Percentiles rank a stretch among this genome's conserved stretches.
phyloP scores from a whole-genome alignment of 1,284 basidiomycete genomes.

The Leccinum huronense region DNA sequence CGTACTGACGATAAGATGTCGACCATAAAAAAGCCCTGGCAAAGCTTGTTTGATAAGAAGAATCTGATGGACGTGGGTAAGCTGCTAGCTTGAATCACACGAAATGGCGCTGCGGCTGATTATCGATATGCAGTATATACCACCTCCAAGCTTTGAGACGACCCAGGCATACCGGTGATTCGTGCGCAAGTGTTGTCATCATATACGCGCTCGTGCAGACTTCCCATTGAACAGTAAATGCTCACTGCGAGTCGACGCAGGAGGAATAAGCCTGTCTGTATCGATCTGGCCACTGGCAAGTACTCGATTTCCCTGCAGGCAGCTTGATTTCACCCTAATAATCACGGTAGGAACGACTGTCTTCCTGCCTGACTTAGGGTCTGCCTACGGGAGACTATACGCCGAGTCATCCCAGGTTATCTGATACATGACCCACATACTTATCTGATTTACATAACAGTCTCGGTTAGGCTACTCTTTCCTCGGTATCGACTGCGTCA shows the following conservation, averaged over 20 bases:
- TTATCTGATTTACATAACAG: too few species aligned
- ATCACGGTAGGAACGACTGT: too few species aligned
- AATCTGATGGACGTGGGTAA: not conserved
- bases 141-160: not conserved
- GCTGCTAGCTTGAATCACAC: not conserved
- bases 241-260: not conserved
- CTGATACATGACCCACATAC: not conserved
- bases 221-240: not conserved
- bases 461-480: not conserved
- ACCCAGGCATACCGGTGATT: not conserved
- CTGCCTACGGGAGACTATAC: not conserved
- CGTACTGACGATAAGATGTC: not conserved
- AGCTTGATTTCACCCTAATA: not conserved
- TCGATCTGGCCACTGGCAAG: too few species aligned
- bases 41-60: not conserved
- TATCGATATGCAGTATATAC: not conserved
- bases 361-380: too few species aligned
- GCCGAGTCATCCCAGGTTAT: not conserved
- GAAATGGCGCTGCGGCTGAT: not conserved
- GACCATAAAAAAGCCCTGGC: not conserved
- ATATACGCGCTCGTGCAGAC: not conserved
- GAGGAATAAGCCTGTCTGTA: not conserved
- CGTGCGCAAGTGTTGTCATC: not conserved
- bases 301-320: not conserved
- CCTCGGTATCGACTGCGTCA: not conserved